These are phyloP conservation scores for Exophiala mesophila DNA, from an alignment of 2,329 filamentous ascomycete genomes.

Conservation along the genomic window DNA sequence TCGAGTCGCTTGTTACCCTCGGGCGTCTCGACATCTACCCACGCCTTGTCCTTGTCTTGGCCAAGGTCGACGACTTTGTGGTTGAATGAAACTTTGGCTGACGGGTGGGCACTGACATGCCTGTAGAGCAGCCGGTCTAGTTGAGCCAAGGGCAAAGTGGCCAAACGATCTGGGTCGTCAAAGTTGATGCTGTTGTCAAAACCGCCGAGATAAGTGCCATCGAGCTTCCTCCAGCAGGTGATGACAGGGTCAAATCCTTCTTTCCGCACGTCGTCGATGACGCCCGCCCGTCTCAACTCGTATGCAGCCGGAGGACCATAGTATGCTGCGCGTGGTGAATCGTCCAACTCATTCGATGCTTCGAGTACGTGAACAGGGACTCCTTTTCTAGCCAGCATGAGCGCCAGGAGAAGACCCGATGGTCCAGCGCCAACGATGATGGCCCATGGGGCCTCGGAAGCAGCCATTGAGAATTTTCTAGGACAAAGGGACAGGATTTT, in stretches of 20 bases:
- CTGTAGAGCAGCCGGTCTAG: conserved; percentile 40
- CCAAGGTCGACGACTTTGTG: conserved; percentile 33
- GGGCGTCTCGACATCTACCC: conserved; percentile 20
- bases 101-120: conserved; percentile 34
- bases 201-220: conserved; percentile 33
- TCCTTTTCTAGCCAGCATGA: conserved; percentile 32
- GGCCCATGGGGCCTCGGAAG: conserved; percentile 15
- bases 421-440: conserved; percentile 34
- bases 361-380: conserved; percentile 45
- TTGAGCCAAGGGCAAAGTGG: conserved; percentile 42
- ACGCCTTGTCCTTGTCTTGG: conserved; percentile 22
- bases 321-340: conserved; percentile 59
- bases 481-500: no score
- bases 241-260: conserved; percentile 40
- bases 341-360: conserved; percentile 50
- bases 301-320: conserved; percentile 57
- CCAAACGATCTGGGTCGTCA: conserved; percentile 35
- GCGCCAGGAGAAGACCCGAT: conserved; percentile 30
- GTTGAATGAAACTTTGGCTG: conserved; percentile 40
- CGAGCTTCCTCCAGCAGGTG: conserved; percentile 44
- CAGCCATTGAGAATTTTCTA: conserved; percentile 8
- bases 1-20: conserved; percentile 30
- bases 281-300: conserved; percentile 54
- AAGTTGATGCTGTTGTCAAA: conserved; percentile 17
- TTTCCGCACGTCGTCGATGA: conserved; percentile 49